phyloP scores from a whole-genome alignment of 2,329 filamentous ascomycete genomes.

The Polychaeton citri region DNA sequence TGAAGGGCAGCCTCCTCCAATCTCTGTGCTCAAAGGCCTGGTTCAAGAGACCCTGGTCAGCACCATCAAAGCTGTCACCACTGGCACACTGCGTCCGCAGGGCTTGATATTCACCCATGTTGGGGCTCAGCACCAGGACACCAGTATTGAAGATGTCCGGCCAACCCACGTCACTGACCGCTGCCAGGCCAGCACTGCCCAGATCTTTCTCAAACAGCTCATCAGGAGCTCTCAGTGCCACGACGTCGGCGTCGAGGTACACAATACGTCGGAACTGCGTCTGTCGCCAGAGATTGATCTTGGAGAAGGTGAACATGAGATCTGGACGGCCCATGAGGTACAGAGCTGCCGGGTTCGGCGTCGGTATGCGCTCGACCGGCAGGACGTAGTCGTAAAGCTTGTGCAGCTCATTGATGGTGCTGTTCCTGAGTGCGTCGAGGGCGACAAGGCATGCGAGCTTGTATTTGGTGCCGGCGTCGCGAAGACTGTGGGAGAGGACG shows the following conservation, averaged over 20 bases:
- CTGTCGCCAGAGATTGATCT: slow-evolving; percentile 88
- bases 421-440: slow-evolving; percentile 59
- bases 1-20: slow-evolving; percentile 82
- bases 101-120: slow-evolving; percentile 77
- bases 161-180: slow-evolving; percentile 93
- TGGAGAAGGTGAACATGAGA: slow-evolving; percentile 86
- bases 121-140: slow-evolving; percentile 80
- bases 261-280: slow-evolving; percentile 84
- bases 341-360: slow-evolving; percentile 65
- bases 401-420: slow-evolving; percentile 71
- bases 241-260: slow-evolving; percentile 86
- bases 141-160: slow-evolving; percentile 98
- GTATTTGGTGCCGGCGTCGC: slow-evolving; percentile 76
- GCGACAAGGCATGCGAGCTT: slow-evolving; percentile 79
- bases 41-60: slow-evolving; percentile 89
- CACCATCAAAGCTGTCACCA: slow-evolving; percentile 90
- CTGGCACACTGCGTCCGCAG: slow-evolving; percentile 70
- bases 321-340: slow-evolving; percentile 85
- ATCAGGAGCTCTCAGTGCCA: slow-evolving; percentile 81
- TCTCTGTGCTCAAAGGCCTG: slow-evolving; percentile 70
- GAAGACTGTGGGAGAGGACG: slow-evolving; percentile 85
- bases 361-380: slow-evolving; percentile 67
- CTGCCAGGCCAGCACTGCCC: slow-evolving; percentile 40
- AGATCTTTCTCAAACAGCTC: slow-evolving; percentile 63
- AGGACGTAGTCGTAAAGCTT: slow-evolving; percentile 79